Evolutionary conservation across 306 rosid species (phyloP), one percentile per base, ranked within the genome.

Genomic region (Lagenaria siceraria): DNA sequence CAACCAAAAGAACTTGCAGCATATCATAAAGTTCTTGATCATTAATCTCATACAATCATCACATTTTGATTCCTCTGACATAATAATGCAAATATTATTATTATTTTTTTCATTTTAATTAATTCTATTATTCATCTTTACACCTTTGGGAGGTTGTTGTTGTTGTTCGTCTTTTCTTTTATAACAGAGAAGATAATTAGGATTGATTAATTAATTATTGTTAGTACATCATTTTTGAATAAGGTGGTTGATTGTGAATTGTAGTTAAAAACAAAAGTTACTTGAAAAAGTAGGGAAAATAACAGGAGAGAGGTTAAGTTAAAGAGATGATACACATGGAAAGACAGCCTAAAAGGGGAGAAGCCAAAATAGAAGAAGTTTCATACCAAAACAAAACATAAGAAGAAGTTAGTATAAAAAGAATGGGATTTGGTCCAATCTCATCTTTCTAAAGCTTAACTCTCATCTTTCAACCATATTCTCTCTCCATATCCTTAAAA

Each of bases 31-130:
- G 62, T 22, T 0, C 15, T 73, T 29, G 40, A 73, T 73, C 77
- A 51, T 52, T 52, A 51, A 73, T 73, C 61, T 14, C 61, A 73
- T 51, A 73, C 77, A 29, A 73, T 73, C 61, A 73, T 73, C 60
- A 73, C 77, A n/a, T 73, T 73, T 73, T 73, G 60, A 73, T 73
- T 73, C 77, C 77, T 52, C 77, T 73, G 61, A 73, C 77, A 73
- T 73, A 49, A 73, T 73, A 49, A 73, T 73, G 40, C 42, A 73
- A 3, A 51, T 51, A 73, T 17, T 21, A 71, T 46, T 43, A 22
- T 24, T 69, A 29, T 29, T 29, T 53, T 33, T 31, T 33, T 18
- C 43, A 0, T 64, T 64, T 64, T 35, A 8, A 33, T 64, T 35
- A 35, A 64, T 64, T 64, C 71, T 10, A 36, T 64, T 27, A 64